phyloP scores from a whole-genome alignment of 352 stramenopile genomes.

The Blastocystis sp. region DNA sequence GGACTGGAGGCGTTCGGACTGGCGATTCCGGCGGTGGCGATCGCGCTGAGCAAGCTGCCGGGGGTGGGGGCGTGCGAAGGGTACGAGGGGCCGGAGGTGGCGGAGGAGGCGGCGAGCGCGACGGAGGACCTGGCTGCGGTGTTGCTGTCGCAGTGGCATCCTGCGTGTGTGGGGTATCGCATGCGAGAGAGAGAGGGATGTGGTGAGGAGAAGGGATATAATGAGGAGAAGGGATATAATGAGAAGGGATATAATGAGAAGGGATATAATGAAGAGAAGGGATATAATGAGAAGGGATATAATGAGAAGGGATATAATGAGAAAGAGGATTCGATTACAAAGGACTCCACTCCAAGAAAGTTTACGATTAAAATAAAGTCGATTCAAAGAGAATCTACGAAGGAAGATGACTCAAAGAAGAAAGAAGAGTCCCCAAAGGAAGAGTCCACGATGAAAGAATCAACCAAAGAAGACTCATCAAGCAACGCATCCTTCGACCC shows the following conservation, averaged over 20 bases:
- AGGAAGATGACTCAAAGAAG: background rate
- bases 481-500: background rate
- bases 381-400: background rate
- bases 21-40: background rate
- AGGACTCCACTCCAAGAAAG: background rate
- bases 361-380: background rate
- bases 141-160: constrained; percentile 18
- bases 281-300: background rate
- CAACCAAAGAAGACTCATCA: no score
- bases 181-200: background rate
- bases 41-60: background rate
- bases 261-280: background rate
- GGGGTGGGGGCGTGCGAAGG: background rate
- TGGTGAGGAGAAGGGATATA: background rate
- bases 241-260: background rate
- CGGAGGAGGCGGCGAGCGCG: background rate
- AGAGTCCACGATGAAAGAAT: no score
- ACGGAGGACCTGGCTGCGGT: background rate
- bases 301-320: background rate
- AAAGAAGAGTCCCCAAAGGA: background rate
- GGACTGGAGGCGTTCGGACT: background rate
- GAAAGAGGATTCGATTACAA: background rate
- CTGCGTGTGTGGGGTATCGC: constrained; percentile 6
- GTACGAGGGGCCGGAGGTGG: background rate
- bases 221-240: background rate